These are phyloP conservation scores for Zymoseptoria tritici DNA, from an alignment of 2,329 filamentous ascomycete species.

Conservation along the genomic window DNA sequence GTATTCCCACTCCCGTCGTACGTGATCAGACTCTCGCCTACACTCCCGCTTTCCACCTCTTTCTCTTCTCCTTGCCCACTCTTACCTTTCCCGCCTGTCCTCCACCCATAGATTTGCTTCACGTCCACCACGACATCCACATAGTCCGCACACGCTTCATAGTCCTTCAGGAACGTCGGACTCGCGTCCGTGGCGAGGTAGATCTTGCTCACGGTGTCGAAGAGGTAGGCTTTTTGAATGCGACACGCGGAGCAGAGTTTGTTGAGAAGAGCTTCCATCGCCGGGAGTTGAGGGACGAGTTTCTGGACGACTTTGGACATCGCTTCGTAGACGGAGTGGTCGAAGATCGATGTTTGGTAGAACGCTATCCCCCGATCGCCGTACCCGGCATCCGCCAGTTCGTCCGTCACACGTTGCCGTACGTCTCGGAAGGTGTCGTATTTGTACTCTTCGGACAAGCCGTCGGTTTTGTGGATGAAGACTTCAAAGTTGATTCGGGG, in stretches of 20 bases:
- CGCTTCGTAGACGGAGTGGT: conserved; percentile 96
- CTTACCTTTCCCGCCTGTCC: neutral
- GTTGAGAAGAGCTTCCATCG: conserved; percentile 87
- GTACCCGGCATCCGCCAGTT: conserved; percentile 85
- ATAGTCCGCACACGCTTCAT: conserved; percentile 97
- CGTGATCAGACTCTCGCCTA: conserved; percentile 54
- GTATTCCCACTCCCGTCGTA: conserved; percentile 52
- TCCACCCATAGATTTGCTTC: conserved; percentile 87
- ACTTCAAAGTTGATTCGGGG: conserved; percentile 95
- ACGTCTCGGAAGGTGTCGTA: conserved; percentile 95
- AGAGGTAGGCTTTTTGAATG: conserved; percentile 96
- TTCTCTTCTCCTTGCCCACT: conserved; percentile 4
- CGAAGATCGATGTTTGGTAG: conserved; percentile 95
- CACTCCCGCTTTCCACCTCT: conserved; percentile 2
- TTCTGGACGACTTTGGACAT: conserved; percentile 99
- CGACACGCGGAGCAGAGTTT: conserved; percentile 87
- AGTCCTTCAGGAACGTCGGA: conserved; percentile 88
- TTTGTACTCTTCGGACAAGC: conserved; percentile 93
- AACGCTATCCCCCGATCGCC: conserved; percentile 92
- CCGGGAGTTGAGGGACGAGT: conserved; percentile 85
- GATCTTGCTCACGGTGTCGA: conserved; percentile 95
- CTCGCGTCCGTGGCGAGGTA: conserved; percentile 95
- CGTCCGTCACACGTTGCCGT: conserved; percentile 90
- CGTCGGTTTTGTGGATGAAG: conserved; percentile 98
- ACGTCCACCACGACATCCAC: conserved; percentile 98